These are phyloP conservation scores for Clitoria ternatea DNA, from an alignment of 306 rosid species.

Conservation along the genomic window DNA sequence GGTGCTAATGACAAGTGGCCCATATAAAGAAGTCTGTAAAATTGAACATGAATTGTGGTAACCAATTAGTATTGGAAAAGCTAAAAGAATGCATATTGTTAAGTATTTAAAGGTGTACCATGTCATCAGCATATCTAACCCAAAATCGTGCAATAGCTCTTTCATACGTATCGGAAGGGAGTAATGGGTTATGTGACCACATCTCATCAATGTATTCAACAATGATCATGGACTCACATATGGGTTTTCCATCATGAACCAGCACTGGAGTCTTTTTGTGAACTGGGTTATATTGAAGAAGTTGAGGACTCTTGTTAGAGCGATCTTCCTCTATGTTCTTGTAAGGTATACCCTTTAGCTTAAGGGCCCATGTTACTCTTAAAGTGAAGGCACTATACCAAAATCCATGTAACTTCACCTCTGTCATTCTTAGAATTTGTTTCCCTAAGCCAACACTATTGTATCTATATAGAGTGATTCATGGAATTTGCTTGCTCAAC, in stretches of 20 bases:
- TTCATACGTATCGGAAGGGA: slow-evolving; percentile 39
- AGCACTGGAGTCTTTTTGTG: slow-evolving; percentile 50
- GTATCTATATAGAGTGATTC: neutral
- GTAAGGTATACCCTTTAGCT: slow-evolving; percentile 46
- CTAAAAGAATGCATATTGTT: neutral
- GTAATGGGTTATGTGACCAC: slow-evolving; percentile 42
- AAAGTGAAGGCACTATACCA: slow-evolving; percentile 48
- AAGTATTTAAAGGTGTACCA: slow-evolving; percentile 8
- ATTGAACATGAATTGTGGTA: no score
- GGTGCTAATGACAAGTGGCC: neutral
- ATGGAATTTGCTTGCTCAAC: neutral
- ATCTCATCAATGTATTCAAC: slow-evolving; percentile 47
- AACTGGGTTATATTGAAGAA: slow-evolving; percentile 45
- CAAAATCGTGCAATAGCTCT: slow-evolving; percentile 51
- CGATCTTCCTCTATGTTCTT: slow-evolving; percentile 54
- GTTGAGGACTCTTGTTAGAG: slow-evolving; percentile 34
- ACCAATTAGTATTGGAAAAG: no score
- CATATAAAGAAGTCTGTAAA: neutral
- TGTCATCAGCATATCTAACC: slow-evolving; percentile 23
- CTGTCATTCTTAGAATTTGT: neutral
- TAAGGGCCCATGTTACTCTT: slow-evolving; percentile 49
- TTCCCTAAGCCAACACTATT: neutral
- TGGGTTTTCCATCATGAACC: slow-evolving; percentile 48
- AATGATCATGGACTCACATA: slow-evolving; percentile 49
- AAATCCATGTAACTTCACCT: slow-evolving; percentile 43